A percentile compares a stretch with the other conserved stretches of the same genome.
Evolutionary conservation across 495 filamentous ascomycete genomes (phyloP).

Genomic region (Margaritispora aquatica): DNA sequence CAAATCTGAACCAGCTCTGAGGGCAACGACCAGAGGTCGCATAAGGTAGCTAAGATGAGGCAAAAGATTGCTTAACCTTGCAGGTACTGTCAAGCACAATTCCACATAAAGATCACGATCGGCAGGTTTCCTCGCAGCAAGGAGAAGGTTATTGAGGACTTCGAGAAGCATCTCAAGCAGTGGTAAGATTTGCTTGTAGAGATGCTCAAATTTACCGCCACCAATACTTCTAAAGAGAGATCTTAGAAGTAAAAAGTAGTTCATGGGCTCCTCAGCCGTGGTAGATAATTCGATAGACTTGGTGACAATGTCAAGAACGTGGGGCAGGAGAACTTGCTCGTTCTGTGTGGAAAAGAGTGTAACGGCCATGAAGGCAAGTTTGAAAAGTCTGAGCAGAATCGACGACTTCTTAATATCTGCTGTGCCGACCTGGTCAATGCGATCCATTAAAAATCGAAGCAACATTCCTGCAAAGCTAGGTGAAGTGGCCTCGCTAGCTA

Average conservation of each 20-base stretch:
- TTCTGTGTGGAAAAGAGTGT: constrained; percentile 93
- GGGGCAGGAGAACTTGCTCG: constrained; percentile 88
- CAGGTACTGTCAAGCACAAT: constrained; percentile 91
- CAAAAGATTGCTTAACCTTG: constrained; percentile 86
- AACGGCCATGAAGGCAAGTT: constrained; percentile 98
- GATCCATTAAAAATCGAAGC: constrained; percentile 91
- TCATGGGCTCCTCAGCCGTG: constrained; percentile 94
- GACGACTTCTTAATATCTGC: constrained; percentile 84
- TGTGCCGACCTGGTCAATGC: constrained; percentile 90
- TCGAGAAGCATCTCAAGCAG: constrained; percentile 95
- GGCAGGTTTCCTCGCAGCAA: constrained; percentile 79
- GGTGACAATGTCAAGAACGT: constrained; percentile 93
- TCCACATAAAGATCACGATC: constrained; percentile 97
- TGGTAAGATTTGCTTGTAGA: constrained; percentile 97
- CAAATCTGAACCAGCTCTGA: constrained; percentile 85
- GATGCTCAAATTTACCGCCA: constrained; percentile 91
- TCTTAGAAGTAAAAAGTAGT: constrained; percentile 91
- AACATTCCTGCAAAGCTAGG: constrained; percentile 98
- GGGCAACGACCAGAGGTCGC: constrained; percentile 90
- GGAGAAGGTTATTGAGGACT: constrained; percentile 87
- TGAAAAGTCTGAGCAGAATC: constrained; percentile 91
- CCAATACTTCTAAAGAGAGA: constrained; percentile 95
- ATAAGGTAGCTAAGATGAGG: constrained; percentile 97
- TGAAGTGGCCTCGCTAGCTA: constrained; percentile 95
- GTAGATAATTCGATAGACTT: constrained; percentile 94